A percentile compares a stretch with the other conserved stretches of the same genome.
Conservation (phyloP, 306 rosid genomes). For the Trifolium subterraneum region DNA sequence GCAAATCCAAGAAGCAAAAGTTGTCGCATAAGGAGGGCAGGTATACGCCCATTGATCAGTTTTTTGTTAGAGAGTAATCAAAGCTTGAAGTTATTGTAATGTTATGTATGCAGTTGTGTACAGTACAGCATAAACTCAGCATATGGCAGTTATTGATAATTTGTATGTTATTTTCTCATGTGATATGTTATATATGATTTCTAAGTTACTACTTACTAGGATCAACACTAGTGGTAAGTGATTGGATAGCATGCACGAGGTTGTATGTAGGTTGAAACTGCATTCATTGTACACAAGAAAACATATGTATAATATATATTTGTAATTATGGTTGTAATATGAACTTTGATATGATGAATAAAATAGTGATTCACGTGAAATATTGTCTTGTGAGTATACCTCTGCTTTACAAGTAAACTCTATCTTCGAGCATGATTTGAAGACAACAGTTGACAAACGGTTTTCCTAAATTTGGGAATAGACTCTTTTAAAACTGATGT, state of each 20-base stretch:
- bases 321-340: slow-evolving; percentile 31
- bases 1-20: slow-evolving; percentile 72
- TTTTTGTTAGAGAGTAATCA: slow-evolving; percentile 65
- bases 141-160: background rate
- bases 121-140: slow-evolving; percentile 35
- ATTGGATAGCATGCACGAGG: background rate
- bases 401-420: too few relatives aligned
- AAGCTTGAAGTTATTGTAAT: slow-evolving; percentile 39
- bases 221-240: background rate
- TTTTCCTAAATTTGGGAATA: too few relatives aligned
- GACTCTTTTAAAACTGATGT: too few relatives aligned
- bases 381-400: too few relatives aligned
- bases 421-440: too few relatives aligned
- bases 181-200: slow-evolving; percentile 7
- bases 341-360: slow-evolving; percentile 28
- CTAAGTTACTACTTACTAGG: background rate
- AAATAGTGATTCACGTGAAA: background rate
- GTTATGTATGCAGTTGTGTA: slow-evolving; percentile 35
- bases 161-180: slow-evolving; percentile 26
- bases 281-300: background rate
- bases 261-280: background rate
- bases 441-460: too few relatives aligned
- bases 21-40: slow-evolving; percentile 60
- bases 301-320: slow-evolving; percentile 5
- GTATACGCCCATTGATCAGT: slow-evolving; percentile 69